Evolutionary conservation across 164 flowering plant genomes (phyloP), one percentile per base, ranked within the genome.

Genomic region (Kingdonia uniflora): DNA sequence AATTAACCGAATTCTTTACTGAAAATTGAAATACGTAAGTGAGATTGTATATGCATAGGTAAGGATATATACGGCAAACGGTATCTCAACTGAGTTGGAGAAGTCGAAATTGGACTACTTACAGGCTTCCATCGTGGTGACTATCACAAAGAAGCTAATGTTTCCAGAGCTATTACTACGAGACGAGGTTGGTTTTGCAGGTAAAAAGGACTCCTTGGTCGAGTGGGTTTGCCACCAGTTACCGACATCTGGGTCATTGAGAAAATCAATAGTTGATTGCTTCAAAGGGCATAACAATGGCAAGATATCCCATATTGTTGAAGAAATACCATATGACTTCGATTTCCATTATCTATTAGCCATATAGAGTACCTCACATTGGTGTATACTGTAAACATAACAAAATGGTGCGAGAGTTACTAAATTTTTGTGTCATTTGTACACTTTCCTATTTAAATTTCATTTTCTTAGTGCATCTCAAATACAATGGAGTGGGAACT

Each of bases 171-270:
- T 80, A 21, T 61, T 91, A 46, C 63, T 81, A 1, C 47, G 68
- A 42, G 78, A 77, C 74, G 74, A 74, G 76, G 51, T 20, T 23
- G 87, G 81, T 54, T 85, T 85, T 58, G 82, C 83, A 5, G 47
- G 23, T 7, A 79, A 81, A 39, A 51, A 52, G 39, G 81, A 80
- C 11, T 63, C 82, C 0, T 55, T 91, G 57, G 71, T 80, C 20
- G 80, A 85, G 59, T 91, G 98, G 98, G 66, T 83, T 16, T 83
- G 85, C 56, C 76, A 85, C 15, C 96, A 85, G 60, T 58, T 91
- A 40, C 96, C 98, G 0, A 67, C 92, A 8, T 80, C 95, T 5
- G 84, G 92, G 55, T 58, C 95, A 2, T 49, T 87, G 33, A 79
- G 92, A 54, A 91, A 85, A 65, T 76, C 87, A 37, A 80, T 87